phyloP scores from a whole-genome alignment of 139 green algal genomes.

The Chlamydomonas eustigma region DNA sequence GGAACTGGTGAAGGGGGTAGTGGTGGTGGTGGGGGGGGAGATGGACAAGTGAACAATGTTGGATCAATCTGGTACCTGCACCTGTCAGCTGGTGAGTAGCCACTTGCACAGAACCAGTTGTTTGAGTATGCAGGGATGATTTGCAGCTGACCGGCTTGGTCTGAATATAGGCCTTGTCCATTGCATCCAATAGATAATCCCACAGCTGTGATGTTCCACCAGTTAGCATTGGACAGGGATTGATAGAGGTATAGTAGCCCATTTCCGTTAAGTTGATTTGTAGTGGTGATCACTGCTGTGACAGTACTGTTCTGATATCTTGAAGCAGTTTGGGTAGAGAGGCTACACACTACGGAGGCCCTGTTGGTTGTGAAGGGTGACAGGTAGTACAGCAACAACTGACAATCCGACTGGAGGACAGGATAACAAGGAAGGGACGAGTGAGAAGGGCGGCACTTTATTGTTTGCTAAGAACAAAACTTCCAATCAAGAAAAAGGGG shows the following conservation, averaged over 20 bases:
- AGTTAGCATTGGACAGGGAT: neutral
- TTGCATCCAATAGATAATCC: neutral
- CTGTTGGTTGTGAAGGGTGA: neutral
- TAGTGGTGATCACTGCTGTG: neutral
- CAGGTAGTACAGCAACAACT: neutral
- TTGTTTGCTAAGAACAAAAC: neutral
- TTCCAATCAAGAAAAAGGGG: neutral
- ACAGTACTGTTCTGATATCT: neutral
- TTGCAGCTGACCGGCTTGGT: neutral
- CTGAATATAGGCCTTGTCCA: neutral
- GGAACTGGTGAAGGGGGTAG: neutral
- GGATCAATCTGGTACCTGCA: neutral
- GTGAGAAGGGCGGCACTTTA: neutral
- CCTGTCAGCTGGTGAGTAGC: neutral
- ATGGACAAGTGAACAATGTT: neutral
- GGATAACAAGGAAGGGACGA: neutral
- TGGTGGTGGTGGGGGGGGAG: too few relatives aligned
- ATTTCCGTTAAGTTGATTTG: neutral
- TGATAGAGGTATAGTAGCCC: neutral
- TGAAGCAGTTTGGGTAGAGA: neutral
- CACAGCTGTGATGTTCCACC: neutral
- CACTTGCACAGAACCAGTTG: neutral
- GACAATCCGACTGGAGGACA: neutral
- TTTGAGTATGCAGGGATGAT: neutral
- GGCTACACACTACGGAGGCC: neutral